Conservation (phyloP, 495 filamentous ascomycete genomes). For the Aspergillus haitiensis region DNA sequence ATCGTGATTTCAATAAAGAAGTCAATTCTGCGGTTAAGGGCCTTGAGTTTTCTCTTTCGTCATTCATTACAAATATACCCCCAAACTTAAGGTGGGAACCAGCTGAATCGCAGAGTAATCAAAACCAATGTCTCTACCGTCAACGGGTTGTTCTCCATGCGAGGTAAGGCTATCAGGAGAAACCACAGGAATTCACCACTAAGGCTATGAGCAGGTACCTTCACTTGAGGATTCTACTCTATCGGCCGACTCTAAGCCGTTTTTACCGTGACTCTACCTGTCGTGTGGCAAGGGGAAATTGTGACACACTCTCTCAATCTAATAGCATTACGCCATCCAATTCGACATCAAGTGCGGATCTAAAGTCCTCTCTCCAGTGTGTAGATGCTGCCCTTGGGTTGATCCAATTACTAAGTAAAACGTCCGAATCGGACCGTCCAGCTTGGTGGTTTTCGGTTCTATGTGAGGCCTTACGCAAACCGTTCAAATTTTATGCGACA, state of each 20-base stretch:
- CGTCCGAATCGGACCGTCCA: neutral
- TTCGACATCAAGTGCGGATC: neutral
- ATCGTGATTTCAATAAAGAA: constrained; percentile 16
- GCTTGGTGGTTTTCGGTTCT: constrained; percentile 50
- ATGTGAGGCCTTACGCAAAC: constrained; percentile 28
- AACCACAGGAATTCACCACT: constrained; percentile 1
- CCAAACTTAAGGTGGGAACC: neutral
- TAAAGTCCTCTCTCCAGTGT: constrained; percentile 4
- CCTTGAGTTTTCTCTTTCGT: neutral
- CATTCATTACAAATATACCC: neutral
- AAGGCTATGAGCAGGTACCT: constrained; percentile 34
- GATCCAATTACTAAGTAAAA: constrained; percentile 1
- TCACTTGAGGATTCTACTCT: constrained; percentile 46
- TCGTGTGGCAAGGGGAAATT: constrained; percentile 3
- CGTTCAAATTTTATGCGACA: neutral
- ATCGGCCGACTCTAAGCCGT: constrained; percentile 46
- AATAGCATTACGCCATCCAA: neutral
- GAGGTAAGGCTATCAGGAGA: constrained; percentile 26
- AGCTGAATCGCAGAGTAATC: neutral
- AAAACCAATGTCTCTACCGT: constrained; percentile 12
- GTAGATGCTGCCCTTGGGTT: constrained; percentile 1
- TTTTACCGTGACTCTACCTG: constrained; percentile 30
- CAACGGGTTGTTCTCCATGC: constrained; percentile 43
- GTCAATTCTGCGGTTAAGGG: neutral
- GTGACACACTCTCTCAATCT: neutral